These are phyloP conservation scores for Botrytis paeoniae DNA, from an alignment of 2,329 filamentous ascomycete genomes.

Conservation along the genomic window DNA sequence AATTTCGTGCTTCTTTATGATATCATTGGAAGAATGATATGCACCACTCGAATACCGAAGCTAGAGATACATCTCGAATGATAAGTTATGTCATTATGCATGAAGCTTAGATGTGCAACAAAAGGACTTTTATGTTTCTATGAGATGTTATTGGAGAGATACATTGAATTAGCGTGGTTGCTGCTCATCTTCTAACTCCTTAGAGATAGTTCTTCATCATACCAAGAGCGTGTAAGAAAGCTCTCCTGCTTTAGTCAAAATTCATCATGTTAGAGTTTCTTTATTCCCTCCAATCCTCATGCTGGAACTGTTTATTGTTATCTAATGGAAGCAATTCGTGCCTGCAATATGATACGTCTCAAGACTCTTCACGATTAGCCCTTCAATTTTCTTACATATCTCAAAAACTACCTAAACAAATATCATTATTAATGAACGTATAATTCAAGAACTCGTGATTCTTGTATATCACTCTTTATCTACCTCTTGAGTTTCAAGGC, in stretches of 20 bases:
- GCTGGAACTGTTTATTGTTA: neutral
- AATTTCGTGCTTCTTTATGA: neutral
- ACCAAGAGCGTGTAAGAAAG: neutral
- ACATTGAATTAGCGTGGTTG: neutral
- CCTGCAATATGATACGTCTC: neutral
- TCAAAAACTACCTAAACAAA: too few relatives aligned
- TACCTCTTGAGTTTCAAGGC: neutral
- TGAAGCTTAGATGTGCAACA: slow-evolving; percentile 3
- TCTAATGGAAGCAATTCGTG: neutral
- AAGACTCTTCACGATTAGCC: too few relatives aligned
- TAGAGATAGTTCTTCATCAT: neutral
- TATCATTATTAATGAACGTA: accelerated
- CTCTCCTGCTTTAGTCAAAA: neutral
- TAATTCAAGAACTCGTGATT: too few relatives aligned
- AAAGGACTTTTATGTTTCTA: neutral
- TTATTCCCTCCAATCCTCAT: neutral
- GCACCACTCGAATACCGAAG: neutral
- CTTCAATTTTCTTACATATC: too few relatives aligned
- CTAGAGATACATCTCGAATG: neutral
- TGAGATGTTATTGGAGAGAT: neutral
- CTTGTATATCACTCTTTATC: too few relatives aligned
- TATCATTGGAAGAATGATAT: neutral
- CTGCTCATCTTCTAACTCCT: neutral
- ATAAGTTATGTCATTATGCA: neutral
- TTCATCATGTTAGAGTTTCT: neutral